These are phyloP conservation scores for Fusarium acutatum DNA, from an alignment of 2,329 filamentous ascomycete species.

Conservation along the genomic window DNA sequence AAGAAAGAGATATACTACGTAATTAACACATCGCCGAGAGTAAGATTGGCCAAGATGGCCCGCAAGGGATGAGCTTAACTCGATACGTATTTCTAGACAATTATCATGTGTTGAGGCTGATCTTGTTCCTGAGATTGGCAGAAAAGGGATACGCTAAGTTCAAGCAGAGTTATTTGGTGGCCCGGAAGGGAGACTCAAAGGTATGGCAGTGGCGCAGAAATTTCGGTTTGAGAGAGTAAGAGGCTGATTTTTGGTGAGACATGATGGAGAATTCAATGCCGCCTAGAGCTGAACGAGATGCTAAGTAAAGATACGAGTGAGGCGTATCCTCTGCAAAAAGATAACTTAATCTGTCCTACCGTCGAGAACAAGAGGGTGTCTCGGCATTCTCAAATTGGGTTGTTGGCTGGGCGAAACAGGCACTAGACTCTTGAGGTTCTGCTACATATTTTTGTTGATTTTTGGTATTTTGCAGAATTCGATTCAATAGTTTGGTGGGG, in stretches of 20 bases:
- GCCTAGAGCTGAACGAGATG: background rate
- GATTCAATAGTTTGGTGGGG: conserved; percentile 28
- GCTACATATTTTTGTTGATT: background rate
- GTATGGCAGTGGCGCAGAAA: conserved; percentile 29
- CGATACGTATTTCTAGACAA: background rate
- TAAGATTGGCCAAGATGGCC: conserved; percentile 5
- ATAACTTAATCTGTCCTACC: conserved; percentile 3
- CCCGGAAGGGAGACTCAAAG: conserved; percentile 24
- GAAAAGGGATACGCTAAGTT: conserved; percentile 21
- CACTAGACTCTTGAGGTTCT: conserved; percentile 23
- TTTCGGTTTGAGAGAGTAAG: conserved; percentile 28
- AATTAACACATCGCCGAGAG: background rate
- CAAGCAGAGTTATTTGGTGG: background rate
- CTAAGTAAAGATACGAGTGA: conserved; percentile 24
- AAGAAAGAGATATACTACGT: background rate
- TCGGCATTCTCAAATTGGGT: conserved; percentile 19
- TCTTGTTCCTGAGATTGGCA: conserved; percentile 11
- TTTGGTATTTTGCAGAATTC: background rate
- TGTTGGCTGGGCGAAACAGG: conserved; percentile 16
- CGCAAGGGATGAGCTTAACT: conserved; percentile 24
- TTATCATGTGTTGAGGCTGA: conserved; percentile 3
- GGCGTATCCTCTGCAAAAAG: background rate
- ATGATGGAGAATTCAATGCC: conserved; percentile 17
- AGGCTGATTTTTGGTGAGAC: conserved; percentile 28
- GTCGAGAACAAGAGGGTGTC: conserved; percentile 25